Percentiles rank a stretch among this genome's conserved stretches.
phyloP scores from a whole-genome alignment of 495 filamentous ascomycete species.

The Penicillium cinerascens region DNA sequence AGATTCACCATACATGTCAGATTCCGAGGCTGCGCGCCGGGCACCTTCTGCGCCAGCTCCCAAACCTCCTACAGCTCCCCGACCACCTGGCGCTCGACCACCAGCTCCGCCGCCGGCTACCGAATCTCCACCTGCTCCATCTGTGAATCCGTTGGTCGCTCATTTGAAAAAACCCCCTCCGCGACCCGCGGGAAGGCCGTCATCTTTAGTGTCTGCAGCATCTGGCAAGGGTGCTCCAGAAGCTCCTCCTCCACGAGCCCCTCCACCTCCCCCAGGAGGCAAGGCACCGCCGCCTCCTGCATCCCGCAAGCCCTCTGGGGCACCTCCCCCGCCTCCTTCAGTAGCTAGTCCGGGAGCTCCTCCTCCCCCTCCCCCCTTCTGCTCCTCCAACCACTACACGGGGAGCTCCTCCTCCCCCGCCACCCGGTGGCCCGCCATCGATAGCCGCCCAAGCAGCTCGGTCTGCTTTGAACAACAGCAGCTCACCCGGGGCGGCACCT shows the following conservation, averaged over 20 bases:
- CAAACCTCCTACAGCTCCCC: conserved; percentile 60
- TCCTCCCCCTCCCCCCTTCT: conserved; percentile 36
- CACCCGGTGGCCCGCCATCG: conserved; percentile 35
- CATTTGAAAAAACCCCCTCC: conserved; percentile 57
- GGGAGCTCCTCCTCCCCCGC: conserved; percentile 46
- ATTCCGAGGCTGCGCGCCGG: conserved; percentile 61
- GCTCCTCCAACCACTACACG: conserved; percentile 37
- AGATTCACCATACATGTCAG: conserved; percentile 74
- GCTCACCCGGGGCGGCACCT: conserved; percentile 27
- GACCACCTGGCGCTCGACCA: conserved; percentile 53
- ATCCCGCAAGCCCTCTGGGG: conserved; percentile 62
- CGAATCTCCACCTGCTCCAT: conserved; percentile 46
- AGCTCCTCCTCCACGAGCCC: conserved; percentile 58
- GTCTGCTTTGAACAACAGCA: conserved; percentile 21
- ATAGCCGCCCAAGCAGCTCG: conserved; percentile 44
- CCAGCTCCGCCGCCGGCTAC: conserved; percentile 54
- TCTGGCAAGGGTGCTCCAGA: conserved; percentile 1
- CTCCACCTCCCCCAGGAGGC: conserved; percentile 61
- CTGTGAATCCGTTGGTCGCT: conserved; percentile 55
- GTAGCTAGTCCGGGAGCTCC: conserved; percentile 39
- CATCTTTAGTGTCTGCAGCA: conserved; percentile 26
- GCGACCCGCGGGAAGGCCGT: conserved; percentile 50
- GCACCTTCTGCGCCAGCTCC: conserved; percentile 45
- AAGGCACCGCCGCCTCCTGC: conserved; percentile 48
- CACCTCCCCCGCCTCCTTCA: conserved; percentile 42